phyloP scores from a whole-genome alignment of 306 rosid genomes.

The Amphicarpaea edgeworthii region DNA sequence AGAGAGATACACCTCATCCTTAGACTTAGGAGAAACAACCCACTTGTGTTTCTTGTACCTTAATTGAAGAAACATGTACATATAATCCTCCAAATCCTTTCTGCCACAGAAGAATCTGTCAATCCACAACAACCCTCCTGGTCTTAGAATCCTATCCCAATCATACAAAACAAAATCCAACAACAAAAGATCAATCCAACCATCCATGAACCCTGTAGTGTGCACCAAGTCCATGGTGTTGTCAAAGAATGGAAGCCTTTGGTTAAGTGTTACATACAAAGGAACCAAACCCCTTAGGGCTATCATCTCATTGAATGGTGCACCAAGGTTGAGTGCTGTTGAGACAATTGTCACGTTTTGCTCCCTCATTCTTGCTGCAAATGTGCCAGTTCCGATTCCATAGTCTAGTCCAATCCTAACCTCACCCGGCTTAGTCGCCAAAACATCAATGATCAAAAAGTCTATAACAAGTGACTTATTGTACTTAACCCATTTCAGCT shows the following conservation, averaged over 20 bases:
- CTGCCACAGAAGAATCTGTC: slow-evolving; percentile 77
- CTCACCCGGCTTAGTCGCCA: slow-evolving; percentile 65
- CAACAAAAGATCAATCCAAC: slow-evolving; percentile 83
- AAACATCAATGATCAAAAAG: slow-evolving; percentile 60
- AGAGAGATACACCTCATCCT: slow-evolving; percentile 79
- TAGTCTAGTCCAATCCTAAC: slow-evolving; percentile 86
- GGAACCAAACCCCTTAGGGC: slow-evolving; percentile 91
- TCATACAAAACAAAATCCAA: slow-evolving; percentile 85
- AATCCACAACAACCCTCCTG: slow-evolving; percentile 88
- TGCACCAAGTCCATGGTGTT: slow-evolving; percentile 94
- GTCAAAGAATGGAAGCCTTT: slow-evolving; percentile 85
- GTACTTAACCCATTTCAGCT: slow-evolving; percentile 68
- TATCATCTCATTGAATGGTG: slow-evolving; percentile 91
- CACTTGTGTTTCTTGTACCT: slow-evolving; percentile 92
- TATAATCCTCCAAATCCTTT: slow-evolving; percentile 81
- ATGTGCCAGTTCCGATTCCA: slow-evolving; percentile 83
- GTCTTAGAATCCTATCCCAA: slow-evolving; percentile 89
- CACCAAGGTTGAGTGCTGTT: slow-evolving; percentile 89
- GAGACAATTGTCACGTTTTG: slow-evolving; percentile 74
- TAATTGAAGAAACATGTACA: slow-evolving; percentile 95
- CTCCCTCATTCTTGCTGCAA: slow-evolving; percentile 97
- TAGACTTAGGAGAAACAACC: slow-evolving; percentile 78
- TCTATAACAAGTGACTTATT: slow-evolving; percentile 61
- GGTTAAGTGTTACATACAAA: slow-evolving; percentile 73
- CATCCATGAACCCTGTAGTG: slow-evolving; percentile 79